Base-by-base conservation (phyloP, 1,284 basidiomycete genomes). In the Austroboletus niveus region DNA sequence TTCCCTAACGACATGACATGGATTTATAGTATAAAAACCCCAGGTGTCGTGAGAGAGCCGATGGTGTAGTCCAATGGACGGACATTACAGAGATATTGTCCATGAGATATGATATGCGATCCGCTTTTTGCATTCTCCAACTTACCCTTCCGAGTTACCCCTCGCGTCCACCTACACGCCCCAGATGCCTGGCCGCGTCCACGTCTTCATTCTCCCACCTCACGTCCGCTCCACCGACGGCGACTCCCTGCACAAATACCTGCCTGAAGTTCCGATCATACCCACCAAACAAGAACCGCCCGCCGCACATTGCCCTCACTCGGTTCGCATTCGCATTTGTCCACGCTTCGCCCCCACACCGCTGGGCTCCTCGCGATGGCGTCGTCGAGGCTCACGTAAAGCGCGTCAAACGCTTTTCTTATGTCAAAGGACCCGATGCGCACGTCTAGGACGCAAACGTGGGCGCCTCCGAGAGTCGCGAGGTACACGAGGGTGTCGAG, bases 371-470 rank as follows among this genome's bases (percentile, higher is more conserved):
- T 68, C 36, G 20, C 2, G 4, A 74, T 75, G 41, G 71, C 66
- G 45, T 69, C 71, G 22, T 24, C 22, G 56, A 78, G 75, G 70
- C 73, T 82, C 54, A 82, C 82, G 6, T 92, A 59, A 9, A 98
- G 72, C 1, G 94, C 95, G 66, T 98, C 95, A 61, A 98, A 98
- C 56, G 85, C 85, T 69, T 92, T 95, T 1, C 92, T 92, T 0
- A 77, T 74, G 11, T 72, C 75, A 50, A 98, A 89, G 20, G 84
- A 87, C 8, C 94, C 94, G 15, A 92, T 77, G 35, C 75, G 75
- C 22, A 4, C 5, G 39, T 81, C 66, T 24, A 82, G 77, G 34
- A 97, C 70, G 39, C 77, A 75, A 0, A 98, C 83, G 32, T 84
- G 72, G 0, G 95, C 95, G 1, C 95, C 95, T 34, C 95, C 95